phyloP scores from a whole-genome alignment of 2,329 filamentous ascomycete genomes.

The Diaporthe sp. region DNA sequence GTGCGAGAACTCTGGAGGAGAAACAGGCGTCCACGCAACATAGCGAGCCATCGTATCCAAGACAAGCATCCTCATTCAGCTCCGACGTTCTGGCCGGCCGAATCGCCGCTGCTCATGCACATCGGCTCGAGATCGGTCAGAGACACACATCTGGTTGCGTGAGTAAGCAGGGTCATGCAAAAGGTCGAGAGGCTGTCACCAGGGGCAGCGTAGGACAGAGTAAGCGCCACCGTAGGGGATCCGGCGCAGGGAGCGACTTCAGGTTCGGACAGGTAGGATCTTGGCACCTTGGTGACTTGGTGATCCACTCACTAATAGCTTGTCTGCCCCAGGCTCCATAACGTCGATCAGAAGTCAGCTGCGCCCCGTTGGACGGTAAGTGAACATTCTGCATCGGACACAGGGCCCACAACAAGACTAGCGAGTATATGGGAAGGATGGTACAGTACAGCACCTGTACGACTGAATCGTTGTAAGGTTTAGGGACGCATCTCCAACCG shows the following conservation, averaged over 20 bases:
- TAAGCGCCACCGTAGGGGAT: background rate
- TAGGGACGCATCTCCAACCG: background rate
- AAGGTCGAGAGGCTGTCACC: background rate
- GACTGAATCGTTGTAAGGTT: constrained; percentile 9
- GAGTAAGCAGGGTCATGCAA: constrained; percentile 4
- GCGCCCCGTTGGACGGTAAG: background rate
- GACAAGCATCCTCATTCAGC: background rate
- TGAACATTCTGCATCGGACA: background rate
- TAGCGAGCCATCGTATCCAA: background rate
- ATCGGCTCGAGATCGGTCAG: background rate
- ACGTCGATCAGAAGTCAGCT: constrained; percentile 10
- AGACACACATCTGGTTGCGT: background rate
- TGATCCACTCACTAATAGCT: constrained; percentile 9
- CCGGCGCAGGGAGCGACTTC: background rate
- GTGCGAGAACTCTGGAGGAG: background rate
- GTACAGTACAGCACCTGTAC: constrained; percentile 6
- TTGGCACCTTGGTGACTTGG: constrained; percentile 6
- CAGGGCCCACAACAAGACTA: background rate
- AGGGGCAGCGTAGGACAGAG: background rate
- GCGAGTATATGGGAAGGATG: constrained; percentile 3
- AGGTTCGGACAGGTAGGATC: background rate
- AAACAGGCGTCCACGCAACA: background rate
- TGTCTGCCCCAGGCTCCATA: background rate
- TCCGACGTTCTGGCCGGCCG: background rate
- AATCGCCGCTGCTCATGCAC: background rate